phyloP scores from a whole-genome alignment of 2,329 filamentous ascomycete species.

The Zopfia rhizophila region DNA sequence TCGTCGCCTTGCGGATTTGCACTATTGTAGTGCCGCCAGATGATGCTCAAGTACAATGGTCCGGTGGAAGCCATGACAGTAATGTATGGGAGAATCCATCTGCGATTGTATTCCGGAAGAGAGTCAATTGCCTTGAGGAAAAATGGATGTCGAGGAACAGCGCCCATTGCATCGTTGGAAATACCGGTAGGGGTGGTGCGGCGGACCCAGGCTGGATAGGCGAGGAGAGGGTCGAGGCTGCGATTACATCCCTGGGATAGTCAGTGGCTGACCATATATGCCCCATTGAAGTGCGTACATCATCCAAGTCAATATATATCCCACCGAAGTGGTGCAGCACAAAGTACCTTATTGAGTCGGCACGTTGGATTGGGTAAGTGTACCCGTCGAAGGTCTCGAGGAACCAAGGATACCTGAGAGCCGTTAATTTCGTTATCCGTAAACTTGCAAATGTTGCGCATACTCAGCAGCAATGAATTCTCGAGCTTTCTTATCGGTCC shows the following conservation, averaged over 20 bases:
- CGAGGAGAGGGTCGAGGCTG: constrained; percentile 73
- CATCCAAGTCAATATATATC: constrained; percentile 83
- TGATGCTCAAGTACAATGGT: constrained; percentile 78
- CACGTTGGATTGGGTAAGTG: constrained; percentile 78
- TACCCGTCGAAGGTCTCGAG: constrained; percentile 79
- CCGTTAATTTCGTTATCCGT: constrained; percentile 20
- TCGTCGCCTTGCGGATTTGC: constrained; percentile 59
- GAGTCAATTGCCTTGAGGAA: constrained; percentile 75
- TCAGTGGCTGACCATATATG: constrained; percentile 13
- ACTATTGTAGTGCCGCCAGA: constrained; percentile 78
- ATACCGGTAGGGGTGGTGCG: constrained; percentile 80
- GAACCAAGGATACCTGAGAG: constrained; percentile 75
- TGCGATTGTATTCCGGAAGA: constrained; percentile 73
- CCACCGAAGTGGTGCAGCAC: constrained; percentile 80
- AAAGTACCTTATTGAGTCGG: constrained; percentile 83
- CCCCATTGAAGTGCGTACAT: constrained; percentile 56
- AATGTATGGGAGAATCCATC: constrained; percentile 77
- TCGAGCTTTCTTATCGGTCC: constrained; percentile 76
- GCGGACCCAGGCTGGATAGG: constrained; percentile 76
- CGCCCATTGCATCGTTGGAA: constrained; percentile 83
- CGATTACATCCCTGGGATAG: constrained; percentile 70
- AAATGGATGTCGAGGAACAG: constrained; percentile 77
- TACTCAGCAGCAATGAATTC: constrained; percentile 75
- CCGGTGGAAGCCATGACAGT: constrained; percentile 84
- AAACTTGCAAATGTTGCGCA: constrained; percentile 12